Evolutionary conservation across 1,284 basidiomycete genomes (phyloP).

Genomic region (Takashimella koratensis): DNA sequence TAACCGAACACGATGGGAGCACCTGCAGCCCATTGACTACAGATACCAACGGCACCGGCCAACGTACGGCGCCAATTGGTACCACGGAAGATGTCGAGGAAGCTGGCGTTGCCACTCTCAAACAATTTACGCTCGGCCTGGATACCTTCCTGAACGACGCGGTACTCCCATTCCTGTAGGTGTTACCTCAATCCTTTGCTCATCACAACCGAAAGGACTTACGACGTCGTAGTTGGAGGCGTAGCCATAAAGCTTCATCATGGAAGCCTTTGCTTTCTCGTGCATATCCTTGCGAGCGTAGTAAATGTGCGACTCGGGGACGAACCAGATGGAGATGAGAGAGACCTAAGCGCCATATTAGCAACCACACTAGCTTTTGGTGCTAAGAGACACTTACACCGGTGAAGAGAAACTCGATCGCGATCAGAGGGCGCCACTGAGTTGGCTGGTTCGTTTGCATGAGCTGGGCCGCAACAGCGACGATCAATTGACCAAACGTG

Average conservation of each 20-base stretch:
- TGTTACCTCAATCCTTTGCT: no score
- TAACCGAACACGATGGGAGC: conserved; percentile 26
- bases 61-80: conserved; percentile 22
- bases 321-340: conserved; percentile 6
- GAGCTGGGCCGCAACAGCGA: conserved; percentile 18
- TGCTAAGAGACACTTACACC: conserved; percentile 12
- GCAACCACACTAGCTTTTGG: neutral
- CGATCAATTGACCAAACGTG: conserved; percentile 18
- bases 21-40: conserved; percentile 15
- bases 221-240: conserved; percentile 19
- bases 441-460: conserved; percentile 6
- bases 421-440: conserved; percentile 20
- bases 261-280: conserved; percentile 16
- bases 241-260: conserved; percentile 15
- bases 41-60: conserved; percentile 23
- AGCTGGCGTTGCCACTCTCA: conserved; percentile 1
- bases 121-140: conserved; percentile 8
- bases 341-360: conserved; percentile 3
- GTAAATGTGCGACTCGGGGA: conserved; percentile 18
- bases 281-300: conserved; percentile 12
- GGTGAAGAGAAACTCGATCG: conserved; percentile 22
- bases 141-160: conserved; percentile 20
- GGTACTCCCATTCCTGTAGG: conserved; percentile 26
- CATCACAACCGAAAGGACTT: no score
- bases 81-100: conserved; percentile 23